These are phyloP conservation scores for Cylindrodendrum hubeiense DNA, from an alignment of 2,329 filamentous ascomycete species.

Conservation along the genomic window DNA sequence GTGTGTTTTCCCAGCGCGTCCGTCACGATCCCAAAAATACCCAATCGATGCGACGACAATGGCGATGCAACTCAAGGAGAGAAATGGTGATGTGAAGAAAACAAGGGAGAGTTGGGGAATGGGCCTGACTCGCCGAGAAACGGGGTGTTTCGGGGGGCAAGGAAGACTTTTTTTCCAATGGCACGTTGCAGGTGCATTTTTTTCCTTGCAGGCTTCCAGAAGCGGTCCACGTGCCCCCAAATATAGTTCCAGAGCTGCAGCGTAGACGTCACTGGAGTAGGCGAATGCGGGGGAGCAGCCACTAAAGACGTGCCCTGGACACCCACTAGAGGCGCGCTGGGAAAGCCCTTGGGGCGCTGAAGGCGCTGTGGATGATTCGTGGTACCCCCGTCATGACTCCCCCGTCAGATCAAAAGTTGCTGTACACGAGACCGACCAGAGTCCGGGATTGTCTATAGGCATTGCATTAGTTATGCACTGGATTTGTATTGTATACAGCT, in stretches of 20 bases:
- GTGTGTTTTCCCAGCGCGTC: background rate
- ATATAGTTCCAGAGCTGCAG: constrained; percentile 26
- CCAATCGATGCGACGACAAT: background rate
- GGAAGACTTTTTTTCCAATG: constrained; percentile 41
- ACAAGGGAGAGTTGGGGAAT: constrained; percentile 36
- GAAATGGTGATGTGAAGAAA: constrained; percentile 11
- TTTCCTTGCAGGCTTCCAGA: constrained; percentile 34
- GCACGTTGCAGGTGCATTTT: constrained; percentile 25
- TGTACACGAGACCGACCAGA: too few species aligned
- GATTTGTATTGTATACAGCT: background rate
- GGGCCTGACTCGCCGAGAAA: constrained; percentile 15
- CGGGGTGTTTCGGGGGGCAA: constrained; percentile 17
- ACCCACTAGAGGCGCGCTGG: constrained; percentile 1
- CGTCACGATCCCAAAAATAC: background rate
- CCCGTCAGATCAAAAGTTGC: background rate
- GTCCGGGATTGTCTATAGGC: too few species aligned
- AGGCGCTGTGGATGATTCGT: background rate
- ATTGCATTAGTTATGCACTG: too few species aligned
- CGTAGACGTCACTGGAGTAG: constrained; percentile 41
- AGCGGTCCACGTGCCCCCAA: constrained; percentile 38
- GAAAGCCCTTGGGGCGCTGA: constrained; percentile 21
- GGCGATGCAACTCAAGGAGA: background rate
- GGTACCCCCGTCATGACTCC: background rate
- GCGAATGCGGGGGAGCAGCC: constrained; percentile 35
- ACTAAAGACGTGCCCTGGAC: constrained; percentile 28